These are phyloP conservation scores for Zizania palustris DNA, from an alignment of 202 grass and related monocot genomes.

Conservation along the genomic window DNA sequence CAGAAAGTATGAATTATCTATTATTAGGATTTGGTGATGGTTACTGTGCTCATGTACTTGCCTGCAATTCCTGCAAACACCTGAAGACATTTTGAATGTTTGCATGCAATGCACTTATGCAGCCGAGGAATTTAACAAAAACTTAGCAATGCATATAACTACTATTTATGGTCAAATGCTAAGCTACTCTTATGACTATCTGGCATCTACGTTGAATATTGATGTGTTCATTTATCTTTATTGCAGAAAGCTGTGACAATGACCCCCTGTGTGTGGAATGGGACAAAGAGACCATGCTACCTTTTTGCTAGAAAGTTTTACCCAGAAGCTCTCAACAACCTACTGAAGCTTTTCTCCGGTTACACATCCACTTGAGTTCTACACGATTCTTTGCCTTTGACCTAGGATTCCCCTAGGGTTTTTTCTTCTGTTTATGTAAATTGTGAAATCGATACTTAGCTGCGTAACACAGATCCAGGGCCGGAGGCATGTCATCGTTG, in stretches of 20 bases:
- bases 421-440: constrained; percentile 55
- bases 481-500: constrained; percentile 34
- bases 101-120: background rate
- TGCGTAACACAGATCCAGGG: constrained; percentile 57
- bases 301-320: constrained; percentile 97
- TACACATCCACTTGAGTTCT: constrained; percentile 61
- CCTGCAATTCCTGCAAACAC: constrained; percentile 6
- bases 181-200: constrained; percentile 2
- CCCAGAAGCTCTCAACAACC: constrained; percentile 72
- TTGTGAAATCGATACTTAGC: constrained; percentile 68
- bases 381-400: constrained; percentile 47
- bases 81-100: constrained; percentile 32
- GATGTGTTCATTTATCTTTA: constrained; percentile 34
- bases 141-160: constrained; percentile 1
- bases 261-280: constrained; percentile 80
- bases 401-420: constrained; percentile 52
- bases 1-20: constrained; percentile 21
- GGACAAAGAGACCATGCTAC: constrained; percentile 89
- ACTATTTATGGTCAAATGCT: background rate
- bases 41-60: constrained; percentile 7
- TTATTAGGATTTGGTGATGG: constrained; percentile 27
- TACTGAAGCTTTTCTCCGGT: constrained; percentile 81
- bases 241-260: constrained; percentile 70
- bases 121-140: background rate
- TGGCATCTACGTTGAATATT: constrained; percentile 31